Evolutionary conservation across 257 asterid genomes (phyloP).

Genomic region (Striga asiatica): DNA sequence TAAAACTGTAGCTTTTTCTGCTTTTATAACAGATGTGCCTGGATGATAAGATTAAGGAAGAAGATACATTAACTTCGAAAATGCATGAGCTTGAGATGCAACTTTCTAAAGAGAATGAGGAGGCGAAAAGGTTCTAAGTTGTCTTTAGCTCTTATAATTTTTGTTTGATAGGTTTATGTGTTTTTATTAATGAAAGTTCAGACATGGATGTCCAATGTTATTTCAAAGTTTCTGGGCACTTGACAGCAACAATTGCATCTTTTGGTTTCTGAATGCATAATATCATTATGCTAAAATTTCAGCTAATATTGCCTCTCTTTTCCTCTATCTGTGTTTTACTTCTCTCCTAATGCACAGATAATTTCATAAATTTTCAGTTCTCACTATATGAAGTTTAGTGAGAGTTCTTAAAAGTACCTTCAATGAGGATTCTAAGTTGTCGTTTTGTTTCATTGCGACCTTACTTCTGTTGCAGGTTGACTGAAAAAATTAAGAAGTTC

Average conservation of each 20-base stretch:
- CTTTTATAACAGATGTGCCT: conserved; percentile 44
- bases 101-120: conserved; percentile 63
- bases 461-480: conserved; percentile 36
- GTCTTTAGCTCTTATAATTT: conserved; percentile 5
- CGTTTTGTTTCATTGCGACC: conserved; percentile 7
- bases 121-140: conserved; percentile 45
- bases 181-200: background rate
- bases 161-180: conserved; percentile 2
- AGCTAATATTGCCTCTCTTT: background rate
- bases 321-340: background rate
- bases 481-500: conserved; percentile 57
- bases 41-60: conserved; percentile 53
- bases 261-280: background rate
- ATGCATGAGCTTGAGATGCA: conserved; percentile 67
- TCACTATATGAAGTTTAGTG: background rate
- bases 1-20: conserved; percentile 10
- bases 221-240: background rate
- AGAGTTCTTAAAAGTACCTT: background rate
- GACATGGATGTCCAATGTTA: conserved; percentile 5
- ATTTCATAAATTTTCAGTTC: background rate
- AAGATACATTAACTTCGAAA: conserved; percentile 31
- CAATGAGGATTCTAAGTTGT: no score
- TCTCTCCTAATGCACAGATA: background rate
- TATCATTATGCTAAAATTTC: background rate
- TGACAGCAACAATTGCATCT: background rate